These are phyloP conservation scores for Lentinula edodes DNA, from an alignment of 768 basidiomycete species.

Conservation along the genomic window DNA sequence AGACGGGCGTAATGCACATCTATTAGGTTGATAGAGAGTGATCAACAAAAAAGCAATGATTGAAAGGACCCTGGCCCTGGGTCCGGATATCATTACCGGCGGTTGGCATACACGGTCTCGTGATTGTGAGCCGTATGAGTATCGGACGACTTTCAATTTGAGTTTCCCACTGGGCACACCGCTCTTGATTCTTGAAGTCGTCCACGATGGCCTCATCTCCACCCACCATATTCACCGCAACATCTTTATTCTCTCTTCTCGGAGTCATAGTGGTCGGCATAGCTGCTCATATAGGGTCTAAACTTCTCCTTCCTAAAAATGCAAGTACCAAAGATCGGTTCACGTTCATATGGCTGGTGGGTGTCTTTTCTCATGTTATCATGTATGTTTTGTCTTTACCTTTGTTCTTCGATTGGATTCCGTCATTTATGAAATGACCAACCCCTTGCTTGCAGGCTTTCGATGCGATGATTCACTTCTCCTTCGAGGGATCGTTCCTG, in stretches of 20 bases:
- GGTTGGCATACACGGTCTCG: background rate
- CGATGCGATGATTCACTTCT: constrained; percentile 76
- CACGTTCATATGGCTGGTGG: constrained; percentile 77
- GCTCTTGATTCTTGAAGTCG: background rate
- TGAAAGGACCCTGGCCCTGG: too few relatives aligned
- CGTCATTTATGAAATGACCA: background rate
- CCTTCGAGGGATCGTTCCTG: constrained; percentile 76
- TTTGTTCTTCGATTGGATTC: background rate
- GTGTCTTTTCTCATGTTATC: constrained; percentile 13
- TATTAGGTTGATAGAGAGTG: too few relatives aligned
- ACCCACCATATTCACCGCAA: constrained; percentile 42
- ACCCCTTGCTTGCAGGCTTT: constrained; percentile 46
- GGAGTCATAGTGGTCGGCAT: constrained; percentile 49
- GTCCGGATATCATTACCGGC: too few relatives aligned
- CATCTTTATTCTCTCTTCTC: constrained; percentile 58
- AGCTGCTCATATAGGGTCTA: constrained; percentile 48
- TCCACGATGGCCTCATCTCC: constrained; percentile 2
- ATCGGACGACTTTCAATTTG: background rate
- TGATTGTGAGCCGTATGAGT: background rate
- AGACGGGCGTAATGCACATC: too few relatives aligned
- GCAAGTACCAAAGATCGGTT: constrained; percentile 59
- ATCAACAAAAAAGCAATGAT: too few relatives aligned
- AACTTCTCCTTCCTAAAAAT: constrained; percentile 55
- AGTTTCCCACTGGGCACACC: background rate
- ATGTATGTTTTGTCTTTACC: background rate